A percentile compares a stretch with the other conserved stretches of the same genome.
These are phyloP conservation scores for Barnettozyma salicaria DNA, from an alignment of 805 yeast species.

Conservation along the genomic window DNA sequence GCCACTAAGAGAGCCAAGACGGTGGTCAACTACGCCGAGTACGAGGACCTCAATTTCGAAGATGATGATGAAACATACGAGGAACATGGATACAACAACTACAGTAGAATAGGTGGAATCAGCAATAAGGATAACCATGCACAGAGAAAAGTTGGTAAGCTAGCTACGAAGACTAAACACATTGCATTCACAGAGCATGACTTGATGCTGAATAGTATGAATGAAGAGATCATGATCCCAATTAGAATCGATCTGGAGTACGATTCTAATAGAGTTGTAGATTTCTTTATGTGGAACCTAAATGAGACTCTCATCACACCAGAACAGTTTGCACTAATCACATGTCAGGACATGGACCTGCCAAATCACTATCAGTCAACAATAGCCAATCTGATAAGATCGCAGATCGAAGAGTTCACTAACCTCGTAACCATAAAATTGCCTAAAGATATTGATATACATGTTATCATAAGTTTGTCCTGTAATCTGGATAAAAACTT, in stretches of 20 bases:
- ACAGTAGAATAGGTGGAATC: conserved; percentile 3
- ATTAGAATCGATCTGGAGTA: conserved; percentile 79
- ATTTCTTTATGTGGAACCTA: conserved; percentile 87
- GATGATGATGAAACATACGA: conserved; percentile 38
- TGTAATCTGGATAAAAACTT: conserved; percentile 78
- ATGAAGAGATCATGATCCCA: conserved; percentile 79
- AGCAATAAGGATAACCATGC: conserved; percentile 1
- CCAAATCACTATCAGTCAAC: conserved; percentile 57
- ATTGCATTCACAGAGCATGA: conserved; percentile 22
- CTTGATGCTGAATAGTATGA: conserved; percentile 20
- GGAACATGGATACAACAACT: conserved; percentile 11
- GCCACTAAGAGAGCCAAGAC: conserved; percentile 67
- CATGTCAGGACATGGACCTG: conserved; percentile 80
- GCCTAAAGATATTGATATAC: conserved; percentile 60
- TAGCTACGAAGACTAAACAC: conserved; percentile 25
- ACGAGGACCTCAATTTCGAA: conserved; percentile 58
- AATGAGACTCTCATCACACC: conserved; percentile 77
- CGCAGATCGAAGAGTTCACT: conserved; percentile 74
- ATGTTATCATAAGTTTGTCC: conserved; percentile 74
- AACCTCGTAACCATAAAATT: conserved; percentile 58
- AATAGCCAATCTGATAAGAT: conserved; percentile 64
- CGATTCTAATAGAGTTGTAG: conserved; percentile 79
- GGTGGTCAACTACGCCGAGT: conserved; percentile 78
- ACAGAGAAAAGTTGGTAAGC: conserved; percentile 16
- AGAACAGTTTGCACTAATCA: conserved; percentile 79